phyloP scores from a whole-genome alignment of 225 moss, liverwort and hornwort genomes.

The Rhytidiadelphus loreus region DNA sequence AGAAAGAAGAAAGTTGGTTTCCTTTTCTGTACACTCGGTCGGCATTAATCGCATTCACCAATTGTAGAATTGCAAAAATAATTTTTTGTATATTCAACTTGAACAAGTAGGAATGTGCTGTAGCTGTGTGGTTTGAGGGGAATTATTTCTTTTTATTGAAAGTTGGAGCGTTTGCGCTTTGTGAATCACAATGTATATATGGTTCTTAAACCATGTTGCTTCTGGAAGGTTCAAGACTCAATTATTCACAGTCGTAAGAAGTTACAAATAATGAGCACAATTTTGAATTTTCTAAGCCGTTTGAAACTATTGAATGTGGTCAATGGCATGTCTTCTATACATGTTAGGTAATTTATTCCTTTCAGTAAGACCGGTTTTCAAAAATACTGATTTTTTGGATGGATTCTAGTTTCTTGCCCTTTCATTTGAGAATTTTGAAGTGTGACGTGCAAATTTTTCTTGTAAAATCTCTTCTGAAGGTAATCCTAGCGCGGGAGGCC shows the following conservation, averaged over 20 bases:
- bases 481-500: slow-evolving; percentile 68
- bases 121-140: background rate
- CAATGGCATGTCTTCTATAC: background rate
- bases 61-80: background rate
- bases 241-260: background rate
- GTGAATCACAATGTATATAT: background rate
- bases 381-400: background rate
- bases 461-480: background rate
- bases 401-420: background rate
- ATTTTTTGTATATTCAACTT: background rate
- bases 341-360: background rate
- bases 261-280: background rate
- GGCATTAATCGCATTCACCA: background rate
- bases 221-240: background rate
- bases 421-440: background rate
- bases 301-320: background rate
- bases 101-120: background rate
- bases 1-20: background rate
- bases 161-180: background rate
- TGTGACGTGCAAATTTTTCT: background rate
- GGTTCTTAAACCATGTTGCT: background rate
- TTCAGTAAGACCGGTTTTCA: background rate
- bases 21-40: background rate
- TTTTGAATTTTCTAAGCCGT: background rate
- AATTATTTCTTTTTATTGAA: background rate